Evolutionary conservation across 176 grass and related monocot species (phyloP), one percentile per base, ranked within the genome.

Genomic region (Oryza punctata): DNA sequence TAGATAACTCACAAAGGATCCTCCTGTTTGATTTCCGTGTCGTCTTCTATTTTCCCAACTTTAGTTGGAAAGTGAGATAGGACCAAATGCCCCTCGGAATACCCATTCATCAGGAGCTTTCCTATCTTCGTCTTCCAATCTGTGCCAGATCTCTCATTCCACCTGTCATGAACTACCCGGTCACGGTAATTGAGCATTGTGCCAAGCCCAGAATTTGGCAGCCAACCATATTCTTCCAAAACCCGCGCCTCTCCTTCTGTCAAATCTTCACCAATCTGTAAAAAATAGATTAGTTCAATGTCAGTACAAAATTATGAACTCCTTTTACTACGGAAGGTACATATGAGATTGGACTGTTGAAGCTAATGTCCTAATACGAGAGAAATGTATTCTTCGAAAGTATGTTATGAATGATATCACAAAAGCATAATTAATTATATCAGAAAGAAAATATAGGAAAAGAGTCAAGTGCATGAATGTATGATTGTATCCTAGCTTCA

Each of bases 51-150:
- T 11, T 83, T 85, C 16, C 25, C 52, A 71, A 84, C 24, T 76
- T 91, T 82, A 15, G 33, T 79, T 0, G 95, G 90, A 4, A 81
- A 24, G 30, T 89, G 75, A 72, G 64, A 68, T 65, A 90, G 40
- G 37, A 94, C 61, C 1, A 82, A 83, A 3, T 90, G 74, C 19
- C 92, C 92, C 27, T 88, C 69, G 1, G 90, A 84, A 74, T 87
- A 85, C 6, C 95, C 95, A 46, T 18, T 70, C 92, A 93, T 90
- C 33, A 98, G 76, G 74, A 98, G 77, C 80, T 84, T 92, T 52
- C 92, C 95, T n/a, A 98, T 95, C 77, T 93, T 95, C 13, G 52
- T 63, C 88, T 73, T 90, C 95, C 92, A 98, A 45, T 98, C 89
- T 3, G 57, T 65, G 59, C 54, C 80, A 63, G 71, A 76, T 14